A percentile compares a stretch with the other conserved stretches of the same genome.
Conservation (phyloP, 1,139 yeast species). For the Eremothecium gossypii region DNA sequence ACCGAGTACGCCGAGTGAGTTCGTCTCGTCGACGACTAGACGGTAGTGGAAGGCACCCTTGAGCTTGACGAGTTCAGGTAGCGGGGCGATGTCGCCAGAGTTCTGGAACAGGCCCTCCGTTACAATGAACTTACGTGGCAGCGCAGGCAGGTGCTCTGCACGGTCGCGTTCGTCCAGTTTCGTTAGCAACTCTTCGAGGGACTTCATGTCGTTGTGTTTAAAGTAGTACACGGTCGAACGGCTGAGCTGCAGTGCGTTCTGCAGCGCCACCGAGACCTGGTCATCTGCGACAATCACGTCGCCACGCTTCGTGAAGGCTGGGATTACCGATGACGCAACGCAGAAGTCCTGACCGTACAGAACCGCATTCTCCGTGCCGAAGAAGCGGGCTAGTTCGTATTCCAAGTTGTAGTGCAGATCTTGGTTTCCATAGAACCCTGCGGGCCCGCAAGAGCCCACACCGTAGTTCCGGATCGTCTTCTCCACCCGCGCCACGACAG, state of each 20-base stretch:
- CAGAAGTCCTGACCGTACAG: slow-evolving; percentile 90
- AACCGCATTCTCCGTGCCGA: slow-evolving; percentile 71
- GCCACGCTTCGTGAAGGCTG: slow-evolving; percentile 92
- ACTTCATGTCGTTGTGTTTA: slow-evolving; percentile 82
- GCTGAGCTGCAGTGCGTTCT: slow-evolving; percentile 79
- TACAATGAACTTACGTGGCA: slow-evolving; percentile 79
- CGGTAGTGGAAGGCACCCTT: slow-evolving; percentile 79
- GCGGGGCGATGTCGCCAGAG: slow-evolving; percentile 71
- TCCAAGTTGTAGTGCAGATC: slow-evolving; percentile 82
- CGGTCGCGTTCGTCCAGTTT: slow-evolving; percentile 53
- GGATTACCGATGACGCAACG: slow-evolving; percentile 91
- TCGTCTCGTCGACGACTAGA: slow-evolving; percentile 75
- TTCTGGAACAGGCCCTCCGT: slow-evolving; percentile 84
- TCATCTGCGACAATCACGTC: slow-evolving; percentile 86
- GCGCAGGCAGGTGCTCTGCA: slow-evolving; percentile 53
- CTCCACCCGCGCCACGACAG: slow-evolving; percentile 48
- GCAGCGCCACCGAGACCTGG: slow-evolving; percentile 66
- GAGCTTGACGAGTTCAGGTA: slow-evolving; percentile 60
- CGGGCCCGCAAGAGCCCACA: slow-evolving; percentile 98
- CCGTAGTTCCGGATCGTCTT: slow-evolving; percentile 61
- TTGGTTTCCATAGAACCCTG: slow-evolving; percentile 94
- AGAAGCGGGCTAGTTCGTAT: slow-evolving; percentile 60
- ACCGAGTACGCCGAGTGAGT: slow-evolving; percentile 83
- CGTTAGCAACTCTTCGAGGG: slow-evolving; percentile 58
- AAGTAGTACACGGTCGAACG: slow-evolving; percentile 79